These are phyloP conservation scores for Chondrus crispus DNA, from an alignment of 23 red algal genomes.

Conservation along the genomic window DNA sequence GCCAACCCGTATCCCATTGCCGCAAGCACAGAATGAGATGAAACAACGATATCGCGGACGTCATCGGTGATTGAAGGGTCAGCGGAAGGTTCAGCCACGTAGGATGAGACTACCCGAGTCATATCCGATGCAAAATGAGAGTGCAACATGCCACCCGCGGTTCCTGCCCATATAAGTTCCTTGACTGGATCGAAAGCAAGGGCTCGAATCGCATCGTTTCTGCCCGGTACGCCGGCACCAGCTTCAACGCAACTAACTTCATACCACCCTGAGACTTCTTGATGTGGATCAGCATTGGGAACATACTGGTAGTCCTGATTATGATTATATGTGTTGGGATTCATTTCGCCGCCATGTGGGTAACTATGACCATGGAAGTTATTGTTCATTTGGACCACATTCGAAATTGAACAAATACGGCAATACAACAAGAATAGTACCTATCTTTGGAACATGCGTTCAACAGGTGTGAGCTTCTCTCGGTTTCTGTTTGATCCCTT, in stretches of 20 bases:
- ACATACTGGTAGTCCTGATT: background rate
- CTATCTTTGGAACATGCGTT: too few relatives aligned
- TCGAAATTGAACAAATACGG: too few relatives aligned
- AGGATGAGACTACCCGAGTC: slow-evolving; percentile 47
- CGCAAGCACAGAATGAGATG: slow-evolving; percentile 28
- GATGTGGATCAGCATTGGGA: background rate
- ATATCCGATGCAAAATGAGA: slow-evolving; percentile 48
- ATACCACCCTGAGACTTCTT: slow-evolving; percentile 34
- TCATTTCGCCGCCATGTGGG: background rate
- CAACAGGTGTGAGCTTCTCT: too few relatives aligned
- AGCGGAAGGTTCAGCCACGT: slow-evolving; percentile 34
- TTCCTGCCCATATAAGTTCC: slow-evolving; percentile 59
- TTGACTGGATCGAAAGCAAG: slow-evolving; percentile 58
- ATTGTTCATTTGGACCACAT: too few relatives aligned
- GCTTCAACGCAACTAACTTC: slow-evolving; percentile 49
- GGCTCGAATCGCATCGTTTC: slow-evolving; percentile 46
- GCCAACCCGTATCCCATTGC: slow-evolving; percentile 42
- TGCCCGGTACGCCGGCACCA: background rate
- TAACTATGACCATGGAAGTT: background rate
- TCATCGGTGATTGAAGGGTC: slow-evolving; percentile 10
- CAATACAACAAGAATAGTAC: too few relatives aligned
- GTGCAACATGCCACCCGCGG: slow-evolving; percentile 59
- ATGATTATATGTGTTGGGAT: too few relatives aligned
- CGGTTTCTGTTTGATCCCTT: too few relatives aligned
- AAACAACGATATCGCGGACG: slow-evolving; percentile 51